Evolutionary conservation across 441 rosid species (phyloP).

Genomic region (Syzygium malaccense): DNA sequence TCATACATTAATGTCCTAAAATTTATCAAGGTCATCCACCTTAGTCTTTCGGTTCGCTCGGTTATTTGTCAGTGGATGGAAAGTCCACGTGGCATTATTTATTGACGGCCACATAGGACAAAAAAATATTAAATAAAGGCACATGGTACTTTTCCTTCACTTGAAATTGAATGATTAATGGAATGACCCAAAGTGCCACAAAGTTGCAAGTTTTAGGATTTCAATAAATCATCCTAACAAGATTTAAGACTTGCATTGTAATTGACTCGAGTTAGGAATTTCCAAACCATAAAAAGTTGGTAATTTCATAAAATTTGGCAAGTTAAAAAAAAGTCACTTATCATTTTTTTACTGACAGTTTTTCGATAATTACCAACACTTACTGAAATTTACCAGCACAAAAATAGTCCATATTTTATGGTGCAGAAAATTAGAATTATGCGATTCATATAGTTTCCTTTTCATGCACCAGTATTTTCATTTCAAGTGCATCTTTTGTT

Average conservation of each 20-base stretch:
- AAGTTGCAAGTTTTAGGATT: neutral
- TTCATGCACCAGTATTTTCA: neutral
- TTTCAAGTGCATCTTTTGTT: neutral
- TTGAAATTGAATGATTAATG: neutral
- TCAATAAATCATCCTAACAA: neutral
- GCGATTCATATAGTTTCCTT: neutral
- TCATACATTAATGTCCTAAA: neutral
- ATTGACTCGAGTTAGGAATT: neutral
- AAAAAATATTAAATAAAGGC: neutral
- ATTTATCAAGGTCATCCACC: neutral
- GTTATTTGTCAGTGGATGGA: accelerated
- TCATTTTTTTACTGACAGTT: neutral
- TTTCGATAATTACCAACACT: neutral
- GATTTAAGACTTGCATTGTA: neutral
- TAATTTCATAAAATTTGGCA: neutral
- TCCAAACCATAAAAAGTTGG: neutral
- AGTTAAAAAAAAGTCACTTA: neutral
- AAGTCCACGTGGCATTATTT: neutral
- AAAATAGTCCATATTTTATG: neutral
- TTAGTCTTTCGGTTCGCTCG: neutral
- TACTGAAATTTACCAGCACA: neutral
- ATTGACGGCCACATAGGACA: neutral
- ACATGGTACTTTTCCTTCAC: neutral
- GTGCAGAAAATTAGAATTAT: neutral
- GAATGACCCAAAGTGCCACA: neutral